Percentiles rank a stretch among this genome's conserved stretches.
phyloP scores from a whole-genome alignment of 164 flowering plant species.

The Macadamia tetraphylla region DNA sequence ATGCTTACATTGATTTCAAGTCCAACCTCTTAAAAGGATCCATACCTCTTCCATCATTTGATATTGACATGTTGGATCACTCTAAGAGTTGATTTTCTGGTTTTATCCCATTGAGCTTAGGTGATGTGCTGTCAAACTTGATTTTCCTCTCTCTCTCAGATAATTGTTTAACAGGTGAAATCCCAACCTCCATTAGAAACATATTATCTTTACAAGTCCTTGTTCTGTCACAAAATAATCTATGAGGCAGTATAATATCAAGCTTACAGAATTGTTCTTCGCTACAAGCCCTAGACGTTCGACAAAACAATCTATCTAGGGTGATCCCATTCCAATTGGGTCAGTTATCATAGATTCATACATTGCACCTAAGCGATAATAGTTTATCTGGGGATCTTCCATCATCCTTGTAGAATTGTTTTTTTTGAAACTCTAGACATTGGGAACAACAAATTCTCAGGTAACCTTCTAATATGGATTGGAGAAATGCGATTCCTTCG shows the following conservation, averaged over 20 bases:
- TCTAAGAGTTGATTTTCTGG: conserved; percentile 38
- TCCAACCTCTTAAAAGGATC: conserved; percentile 43
- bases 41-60: conserved; percentile 29
- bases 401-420: conserved; percentile 20
- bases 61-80: conserved; percentile 31
- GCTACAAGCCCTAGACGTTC: conserved; percentile 33
- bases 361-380: conserved; percentile 34
- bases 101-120: conserved; percentile 24
- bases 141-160: conserved; percentile 33
- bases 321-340: conserved; percentile 32
- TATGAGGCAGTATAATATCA: conserved; percentile 37
- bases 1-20: conserved; percentile 39
- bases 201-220: conserved; percentile 24
- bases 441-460: conserved; percentile 28
- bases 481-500: conserved; percentile 18
- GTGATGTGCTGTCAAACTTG: conserved; percentile 21
- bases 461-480: conserved; percentile 34
- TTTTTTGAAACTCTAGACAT: conserved; percentile 36
- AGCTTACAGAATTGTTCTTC: conserved; percentile 26
- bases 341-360: conserved; percentile 27
- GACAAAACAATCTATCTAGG: conserved; percentile 32
- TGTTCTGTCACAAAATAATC: conserved; percentile 35
- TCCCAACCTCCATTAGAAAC: conserved; percentile 36
- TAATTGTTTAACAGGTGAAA: conserved; percentile 32
- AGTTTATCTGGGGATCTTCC: conserved; percentile 36